These are phyloP conservation scores for Acanthamoeba culbertsoni DNA, from an alignment of 208 protist genomes.

Conservation along the genomic window DNA sequence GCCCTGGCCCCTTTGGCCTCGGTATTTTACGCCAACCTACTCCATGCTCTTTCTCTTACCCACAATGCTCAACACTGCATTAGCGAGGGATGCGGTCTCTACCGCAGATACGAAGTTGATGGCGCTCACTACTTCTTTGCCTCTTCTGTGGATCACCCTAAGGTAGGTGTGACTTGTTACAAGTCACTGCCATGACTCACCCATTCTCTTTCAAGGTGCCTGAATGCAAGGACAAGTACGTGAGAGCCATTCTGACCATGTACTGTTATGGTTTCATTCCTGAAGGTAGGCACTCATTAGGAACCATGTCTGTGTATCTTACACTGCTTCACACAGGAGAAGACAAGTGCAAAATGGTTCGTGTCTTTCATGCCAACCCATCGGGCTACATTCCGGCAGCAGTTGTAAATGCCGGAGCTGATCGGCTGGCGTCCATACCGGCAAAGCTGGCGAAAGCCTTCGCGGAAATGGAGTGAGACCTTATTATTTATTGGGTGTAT, in stretches of 20 bases:
- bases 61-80: background rate
- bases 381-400: background rate
- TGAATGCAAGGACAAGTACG: background rate
- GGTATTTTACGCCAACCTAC: background rate
- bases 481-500: background rate
- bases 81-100: background rate
- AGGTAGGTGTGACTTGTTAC: background rate
- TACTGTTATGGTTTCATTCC: background rate
- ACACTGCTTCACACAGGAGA: background rate
- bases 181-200: background rate
- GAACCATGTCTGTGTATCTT: background rate
- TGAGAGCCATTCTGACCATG: background rate
- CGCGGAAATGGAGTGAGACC: background rate
- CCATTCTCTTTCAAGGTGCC: background rate
- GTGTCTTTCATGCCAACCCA: background rate
- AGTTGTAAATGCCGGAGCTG: background rate
- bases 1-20: background rate
- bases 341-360: background rate
- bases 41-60: background rate
- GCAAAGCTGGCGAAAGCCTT: background rate
- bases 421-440: background rate
- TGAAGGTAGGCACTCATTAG: background rate
- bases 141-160: background rate
- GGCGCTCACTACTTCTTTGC: background rate
- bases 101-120: background rate